Conservation (phyloP, 2,329 filamentous ascomycete genomes). For the Paecilomyces variotii region DNA sequence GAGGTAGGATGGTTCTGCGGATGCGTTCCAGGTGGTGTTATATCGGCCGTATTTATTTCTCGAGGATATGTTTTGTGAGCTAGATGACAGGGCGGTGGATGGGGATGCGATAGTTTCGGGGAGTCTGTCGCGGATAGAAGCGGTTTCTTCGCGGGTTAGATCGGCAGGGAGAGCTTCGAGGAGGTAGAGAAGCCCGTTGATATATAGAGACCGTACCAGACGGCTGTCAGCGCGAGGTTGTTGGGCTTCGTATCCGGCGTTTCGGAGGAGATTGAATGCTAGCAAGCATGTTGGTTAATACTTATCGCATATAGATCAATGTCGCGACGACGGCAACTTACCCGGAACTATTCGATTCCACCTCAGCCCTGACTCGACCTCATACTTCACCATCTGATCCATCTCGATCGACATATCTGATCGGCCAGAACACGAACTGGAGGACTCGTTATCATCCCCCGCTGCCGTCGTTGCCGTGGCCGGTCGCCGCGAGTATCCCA, state of each 20-base stretch:
- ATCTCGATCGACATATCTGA: neutral
- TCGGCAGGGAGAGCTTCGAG: slow-evolving; percentile 27
- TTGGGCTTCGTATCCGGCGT: slow-evolving; percentile 27
- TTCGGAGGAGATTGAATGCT: slow-evolving; percentile 30
- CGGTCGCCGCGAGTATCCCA: neutral
- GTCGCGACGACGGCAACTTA: slow-evolving; percentile 10
- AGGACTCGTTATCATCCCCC: neutral
- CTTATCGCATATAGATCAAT: neutral
- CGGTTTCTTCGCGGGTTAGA: slow-evolving; percentile 21
- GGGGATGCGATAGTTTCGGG: slow-evolving; percentile 13
- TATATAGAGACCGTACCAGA: slow-evolving; percentile 26
- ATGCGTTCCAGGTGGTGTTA: slow-evolving; percentile 5
- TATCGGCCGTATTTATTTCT: neutral
- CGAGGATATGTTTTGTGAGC: neutral
- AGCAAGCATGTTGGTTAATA: neutral
- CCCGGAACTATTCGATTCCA: slow-evolving; percentile 30
- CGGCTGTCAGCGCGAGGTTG: slow-evolving; percentile 20
- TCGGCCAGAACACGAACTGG: neutral
- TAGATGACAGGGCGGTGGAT: neutral
- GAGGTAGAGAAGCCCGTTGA: slow-evolving; percentile 31
- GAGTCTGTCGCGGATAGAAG: slow-evolving; percentile 19
- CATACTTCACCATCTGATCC: slow-evolving; percentile 13
- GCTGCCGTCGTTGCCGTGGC: neutral
- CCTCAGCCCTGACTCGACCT: slow-evolving; percentile 22
- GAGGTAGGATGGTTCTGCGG: slow-evolving; percentile 40